A percentile compares a stretch with the other conserved stretches of the same genome.
Conservation (phyloP, 2,329 filamentous ascomycete genomes). For the Fusarium vanettenii region DNA sequence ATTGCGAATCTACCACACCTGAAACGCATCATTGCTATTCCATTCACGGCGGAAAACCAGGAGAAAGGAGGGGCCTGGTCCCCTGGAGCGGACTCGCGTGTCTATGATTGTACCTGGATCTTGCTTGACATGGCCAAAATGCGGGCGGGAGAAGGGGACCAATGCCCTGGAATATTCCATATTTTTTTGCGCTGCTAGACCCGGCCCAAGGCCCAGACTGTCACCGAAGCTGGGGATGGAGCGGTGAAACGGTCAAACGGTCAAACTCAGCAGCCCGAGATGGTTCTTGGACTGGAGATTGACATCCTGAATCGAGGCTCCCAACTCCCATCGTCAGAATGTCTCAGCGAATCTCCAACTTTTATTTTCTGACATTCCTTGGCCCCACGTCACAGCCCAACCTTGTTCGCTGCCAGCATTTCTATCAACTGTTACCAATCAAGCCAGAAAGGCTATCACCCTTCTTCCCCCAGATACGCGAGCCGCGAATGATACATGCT, state of each 20-base stretch:
- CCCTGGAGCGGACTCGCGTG: background rate
- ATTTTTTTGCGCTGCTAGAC: conserved; percentile 15
- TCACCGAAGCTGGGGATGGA: conserved; percentile 11
- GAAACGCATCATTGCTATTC: background rate
- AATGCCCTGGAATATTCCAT: conserved; percentile 18
- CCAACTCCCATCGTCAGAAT: background rate
- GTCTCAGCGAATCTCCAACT: background rate
- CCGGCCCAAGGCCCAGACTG: conserved; percentile 7
- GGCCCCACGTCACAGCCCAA: background rate
- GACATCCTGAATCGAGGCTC: background rate
- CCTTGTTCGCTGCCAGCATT: background rate
- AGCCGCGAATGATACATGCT: background rate
- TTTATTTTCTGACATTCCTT: conserved; percentile 3
- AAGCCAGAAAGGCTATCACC: background rate
- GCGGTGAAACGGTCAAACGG: conserved; percentile 22
- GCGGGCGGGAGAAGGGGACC: background rate
- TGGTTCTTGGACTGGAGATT: background rate
- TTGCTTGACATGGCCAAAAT: background rate
- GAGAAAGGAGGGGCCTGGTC: background rate
- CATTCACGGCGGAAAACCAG: background rate
- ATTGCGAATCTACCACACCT: background rate
- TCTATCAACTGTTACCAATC: background rate
- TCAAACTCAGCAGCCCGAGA: background rate
- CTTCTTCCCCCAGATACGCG: background rate
- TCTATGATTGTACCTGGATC: background rate